Base-by-base conservation (phyloP, 495 filamentous ascomycete genomes). In the Glarea lozoyensis region DNA sequence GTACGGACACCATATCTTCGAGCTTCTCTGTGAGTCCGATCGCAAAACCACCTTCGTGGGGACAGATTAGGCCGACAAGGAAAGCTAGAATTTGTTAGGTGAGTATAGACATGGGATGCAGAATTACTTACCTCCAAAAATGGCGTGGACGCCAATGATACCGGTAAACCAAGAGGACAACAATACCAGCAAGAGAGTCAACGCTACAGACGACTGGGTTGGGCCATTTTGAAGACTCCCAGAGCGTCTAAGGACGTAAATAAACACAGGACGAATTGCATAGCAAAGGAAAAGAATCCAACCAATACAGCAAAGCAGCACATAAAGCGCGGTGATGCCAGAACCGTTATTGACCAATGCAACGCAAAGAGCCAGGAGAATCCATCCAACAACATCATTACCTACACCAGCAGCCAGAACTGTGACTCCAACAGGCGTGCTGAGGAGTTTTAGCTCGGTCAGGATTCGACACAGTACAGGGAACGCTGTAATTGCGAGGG, bases 21-120 rank as follows among this genome's bases (percentile, higher is more conserved):
- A 98, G 77, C 67, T 97, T 98, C 56, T 98, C 92, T 0, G 89
- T 90, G 45, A 98, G 61, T 50, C 92, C 88, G 58, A 96, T 93
- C 13, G 88, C 84, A 60, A 96, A 98, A 5, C 90, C 90, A 29
- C 86, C 86, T 38, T 96, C 84, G 54, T 95, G 92, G 0, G 92
- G 92, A 57, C 89, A 94, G 43, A 98, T 88, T 42, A 98, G 52
- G 11, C 92, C 92, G 45, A 92, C 75, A 12, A 95, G 60, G 56
- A 98, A 98, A 32, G 69, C 73, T 56, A 34, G 15, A 13, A 29
- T 2, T 73, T 79, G 2, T 7, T 37, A n/a, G 22, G 35, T n/a
- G 3, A 5, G 16, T 19, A n/a, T 19, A 27, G 15, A 24, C 2
- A 10, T 37, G 16, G 10, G 1, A 13, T 30, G 20, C 16, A 18